A percentile compares a stretch with the other conserved stretches of the same genome.
phyloP scores from a whole-genome alignment of 78 protist genomes.

The Dictyostelium capitatum region DNA sequence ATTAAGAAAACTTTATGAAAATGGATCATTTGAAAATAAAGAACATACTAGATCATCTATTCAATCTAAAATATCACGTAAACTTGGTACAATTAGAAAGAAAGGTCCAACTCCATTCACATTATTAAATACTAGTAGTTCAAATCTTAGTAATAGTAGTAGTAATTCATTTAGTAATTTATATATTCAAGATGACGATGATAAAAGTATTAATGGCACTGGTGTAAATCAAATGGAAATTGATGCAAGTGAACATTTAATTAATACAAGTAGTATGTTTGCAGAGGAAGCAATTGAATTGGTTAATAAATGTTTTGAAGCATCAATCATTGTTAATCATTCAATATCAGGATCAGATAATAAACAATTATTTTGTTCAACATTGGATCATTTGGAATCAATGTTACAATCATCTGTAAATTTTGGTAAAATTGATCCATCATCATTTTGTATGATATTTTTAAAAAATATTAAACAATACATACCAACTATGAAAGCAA shows the following conservation, averaged over 20 bases:
- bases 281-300: slow-evolving; percentile 55
- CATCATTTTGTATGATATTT: neutral
- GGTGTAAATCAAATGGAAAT: neutral
- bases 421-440: slow-evolving; percentile 26
- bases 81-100: slow-evolving; percentile 66
- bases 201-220: too few relatives aligned
- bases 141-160: neutral
- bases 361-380: neutral
- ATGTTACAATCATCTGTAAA: neutral
- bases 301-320: slow-evolving; percentile 48
- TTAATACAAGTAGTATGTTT: slow-evolving; percentile 25
- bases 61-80: slow-evolving; percentile 51
- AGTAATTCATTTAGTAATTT: neutral
- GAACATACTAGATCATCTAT: slow-evolving; percentile 32
- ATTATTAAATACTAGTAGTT: neutral
- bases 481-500: neutral
- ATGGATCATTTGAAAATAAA: neutral
- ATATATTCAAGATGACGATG: neutral
- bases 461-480: slow-evolving; percentile 24
- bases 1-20: slow-evolving; percentile 27
- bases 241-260: slow-evolving; percentile 9
- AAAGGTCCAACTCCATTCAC: slow-evolving; percentile 17
- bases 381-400: slow-evolving; percentile 11
- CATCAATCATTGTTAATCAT: slow-evolving; percentile 1
- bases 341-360: neutral